Percentiles rank a stretch among this genome's conserved stretches.
phyloP scores from a whole-genome alignment of 176 grass and related monocot species.

The Triticum monococcum region DNA sequence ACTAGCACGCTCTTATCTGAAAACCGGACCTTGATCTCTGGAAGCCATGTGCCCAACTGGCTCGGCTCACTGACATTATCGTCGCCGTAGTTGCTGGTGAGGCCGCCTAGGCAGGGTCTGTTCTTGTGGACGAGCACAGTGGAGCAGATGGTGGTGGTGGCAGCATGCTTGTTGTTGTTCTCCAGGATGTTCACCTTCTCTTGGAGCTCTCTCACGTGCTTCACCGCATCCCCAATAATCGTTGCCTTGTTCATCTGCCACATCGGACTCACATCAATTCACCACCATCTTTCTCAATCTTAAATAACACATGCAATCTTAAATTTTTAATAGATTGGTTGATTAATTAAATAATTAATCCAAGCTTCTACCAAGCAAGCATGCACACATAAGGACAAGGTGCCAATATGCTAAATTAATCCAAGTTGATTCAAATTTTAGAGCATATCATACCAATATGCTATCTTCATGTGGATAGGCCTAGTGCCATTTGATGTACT shows the following conservation, averaged over 20 bases:
- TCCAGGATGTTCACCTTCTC: slow-evolving; percentile 61
- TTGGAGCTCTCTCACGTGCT: slow-evolving; percentile 66
- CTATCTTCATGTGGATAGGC: too few relatives aligned
- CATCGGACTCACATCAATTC: not conserved
- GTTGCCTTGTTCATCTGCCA: slow-evolving; percentile 83
- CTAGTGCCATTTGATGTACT: too few relatives aligned
- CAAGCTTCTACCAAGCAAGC: not conserved
- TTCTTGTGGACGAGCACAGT: slow-evolving; percentile 48
- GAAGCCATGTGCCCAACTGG: not conserved
- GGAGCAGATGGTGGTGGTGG: slow-evolving; percentile 21
- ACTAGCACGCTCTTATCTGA: slow-evolving; percentile 57
- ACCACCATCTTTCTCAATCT: not conserved
- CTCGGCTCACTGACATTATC: not conserved
- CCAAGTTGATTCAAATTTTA: too few relatives aligned
- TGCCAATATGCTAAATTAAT: not conserved
- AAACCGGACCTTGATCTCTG: slow-evolving; percentile 63
- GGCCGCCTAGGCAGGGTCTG: not conserved
- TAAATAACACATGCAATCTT: not conserved
- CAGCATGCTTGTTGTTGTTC: not conserved
- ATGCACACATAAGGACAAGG: not conserved
- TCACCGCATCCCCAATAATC: slow-evolving; percentile 69
- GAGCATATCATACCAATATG: too few relatives aligned
- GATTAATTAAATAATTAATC: not conserved
- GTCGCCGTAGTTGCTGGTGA: not conserved
- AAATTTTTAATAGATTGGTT: too few relatives aligned